Conservation (phyloP, 1,284 basidiomycete species). For the Waitea zeae region DNA sequence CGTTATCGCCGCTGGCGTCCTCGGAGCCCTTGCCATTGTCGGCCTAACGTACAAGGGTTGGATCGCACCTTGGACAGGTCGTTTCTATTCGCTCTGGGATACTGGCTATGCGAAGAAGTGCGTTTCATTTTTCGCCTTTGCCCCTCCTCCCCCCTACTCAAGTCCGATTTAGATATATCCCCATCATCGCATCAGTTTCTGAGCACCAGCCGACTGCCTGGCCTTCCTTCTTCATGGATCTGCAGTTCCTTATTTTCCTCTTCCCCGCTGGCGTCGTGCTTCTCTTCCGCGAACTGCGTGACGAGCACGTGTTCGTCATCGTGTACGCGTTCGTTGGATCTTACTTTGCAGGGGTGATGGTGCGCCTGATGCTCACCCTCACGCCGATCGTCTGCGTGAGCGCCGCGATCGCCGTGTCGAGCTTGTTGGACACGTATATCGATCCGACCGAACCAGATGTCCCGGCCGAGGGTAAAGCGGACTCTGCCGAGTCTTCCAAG, state of each 20-base stretch:
- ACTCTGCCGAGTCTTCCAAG: constrained; percentile 11
- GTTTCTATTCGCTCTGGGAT: constrained; percentile 99
- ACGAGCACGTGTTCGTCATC: constrained; percentile 98
- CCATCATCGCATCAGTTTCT: constrained; percentile 98
- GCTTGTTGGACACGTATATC: constrained; percentile 81
- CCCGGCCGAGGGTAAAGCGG: constrained; percentile 10
- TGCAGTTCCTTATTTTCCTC: constrained; percentile 93
- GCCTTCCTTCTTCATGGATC: constrained; percentile 99
- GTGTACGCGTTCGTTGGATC: constrained; percentile 93
- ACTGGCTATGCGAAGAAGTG: constrained; percentile 97
- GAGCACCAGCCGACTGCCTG: constrained; percentile 99
- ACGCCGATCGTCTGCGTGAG: constrained; percentile 88
- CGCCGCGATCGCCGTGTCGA: constrained; percentile 82
- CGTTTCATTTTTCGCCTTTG: too few relatives aligned
- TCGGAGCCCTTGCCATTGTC: constrained; percentile 58
- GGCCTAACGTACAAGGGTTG: constrained; percentile 84
- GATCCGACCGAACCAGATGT: constrained; percentile 47
- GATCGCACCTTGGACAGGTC: constrained; percentile 98
- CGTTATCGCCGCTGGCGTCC: constrained; percentile 54
- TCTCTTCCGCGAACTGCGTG: constrained; percentile 86
- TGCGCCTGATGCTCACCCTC: constrained; percentile 86
- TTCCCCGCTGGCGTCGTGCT: constrained; percentile 95
- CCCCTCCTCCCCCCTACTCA: not conserved
- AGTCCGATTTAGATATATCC: constrained; percentile 78
- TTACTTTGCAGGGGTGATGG: constrained; percentile 99